phyloP scores from a whole-genome alignment of 2,329 filamentous ascomycete species.

The Colletotrichum zoysiae region DNA sequence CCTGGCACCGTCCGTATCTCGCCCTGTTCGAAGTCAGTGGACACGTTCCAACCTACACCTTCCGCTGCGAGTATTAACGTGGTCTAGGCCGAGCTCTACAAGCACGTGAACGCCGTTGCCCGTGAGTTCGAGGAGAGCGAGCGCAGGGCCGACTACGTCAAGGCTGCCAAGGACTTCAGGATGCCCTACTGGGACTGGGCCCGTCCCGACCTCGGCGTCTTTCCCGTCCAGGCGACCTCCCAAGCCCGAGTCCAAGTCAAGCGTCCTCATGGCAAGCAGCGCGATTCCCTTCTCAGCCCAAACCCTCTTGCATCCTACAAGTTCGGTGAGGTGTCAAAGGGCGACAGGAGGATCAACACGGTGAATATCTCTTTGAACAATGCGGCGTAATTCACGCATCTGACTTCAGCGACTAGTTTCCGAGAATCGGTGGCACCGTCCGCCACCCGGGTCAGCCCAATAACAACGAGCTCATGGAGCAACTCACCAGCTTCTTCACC shows the following conservation, averaged over 20 bases:
- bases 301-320: conserved; percentile 33
- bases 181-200: conserved; percentile 54
- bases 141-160: conserved; percentile 44
- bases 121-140: conserved; percentile 42
- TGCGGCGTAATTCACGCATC: neutral
- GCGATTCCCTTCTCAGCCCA: neutral
- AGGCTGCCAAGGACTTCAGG: conserved; percentile 48
- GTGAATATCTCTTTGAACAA: neutral
- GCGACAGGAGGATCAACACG: conserved; percentile 6
- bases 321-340: conserved; percentile 24
- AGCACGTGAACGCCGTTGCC: conserved; percentile 45
- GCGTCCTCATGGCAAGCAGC: conserved; percentile 45
- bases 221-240: conserved; percentile 44
- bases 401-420: conserved; percentile 15
- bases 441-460: conserved; percentile 31
- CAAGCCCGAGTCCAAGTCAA: conserved; percentile 27
- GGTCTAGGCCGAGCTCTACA: conserved; percentile 45
- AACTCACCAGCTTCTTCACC: conserved; percentile 24
- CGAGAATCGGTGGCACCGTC: conserved; percentile 43
- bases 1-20: conserved; percentile 77
- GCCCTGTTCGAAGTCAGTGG: conserved; percentile 69
- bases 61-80: neutral
- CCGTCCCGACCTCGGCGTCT: conserved; percentile 36
- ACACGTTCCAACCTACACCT: conserved; percentile 43
- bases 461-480: conserved; percentile 4